A percentile compares a stretch with the other conserved stretches of the same genome.
phyloP scores from a whole-genome alignment of 352 stramenopile genomes.

The Pythium oligandrum region DNA sequence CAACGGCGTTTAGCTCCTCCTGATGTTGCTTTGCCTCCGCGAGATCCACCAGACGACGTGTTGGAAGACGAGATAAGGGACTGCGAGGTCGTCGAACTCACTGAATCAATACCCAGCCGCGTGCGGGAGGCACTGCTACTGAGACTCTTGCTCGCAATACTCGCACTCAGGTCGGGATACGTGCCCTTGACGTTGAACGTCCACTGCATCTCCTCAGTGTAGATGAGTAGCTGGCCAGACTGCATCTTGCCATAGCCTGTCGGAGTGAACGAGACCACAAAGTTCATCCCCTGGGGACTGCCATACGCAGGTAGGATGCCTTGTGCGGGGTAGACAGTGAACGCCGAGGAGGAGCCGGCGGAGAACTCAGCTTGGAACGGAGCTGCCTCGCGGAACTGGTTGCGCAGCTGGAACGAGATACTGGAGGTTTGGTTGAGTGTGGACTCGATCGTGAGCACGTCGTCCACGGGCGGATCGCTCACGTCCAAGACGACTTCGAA shows the following conservation, averaged over 20 bases:
- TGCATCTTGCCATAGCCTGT: constrained; percentile 91
- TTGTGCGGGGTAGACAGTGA: constrained; percentile 81
- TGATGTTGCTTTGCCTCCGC: no score
- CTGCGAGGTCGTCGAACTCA: not conserved
- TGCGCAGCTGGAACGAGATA: constrained; percentile 84
- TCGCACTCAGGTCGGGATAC: constrained; percentile 60
- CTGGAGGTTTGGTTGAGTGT: constrained; percentile 80
- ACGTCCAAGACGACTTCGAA: constrained; percentile 85
- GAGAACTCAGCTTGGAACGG: constrained; percentile 88
- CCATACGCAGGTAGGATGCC: constrained; percentile 76
- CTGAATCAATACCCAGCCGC: constrained; percentile 30
- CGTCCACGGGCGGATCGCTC: constrained; percentile 77
- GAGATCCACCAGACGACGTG: no score
- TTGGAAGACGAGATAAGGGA: no score
- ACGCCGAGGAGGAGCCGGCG: constrained; percentile 77
- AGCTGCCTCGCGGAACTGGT: constrained; percentile 74
- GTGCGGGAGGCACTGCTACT: constrained; percentile 43
- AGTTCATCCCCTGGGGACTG: constrained; percentile 58
- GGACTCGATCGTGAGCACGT: constrained; percentile 85
- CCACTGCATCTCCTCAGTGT: constrained; percentile 91
- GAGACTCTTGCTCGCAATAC: constrained; percentile 32
- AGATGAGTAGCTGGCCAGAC: constrained; percentile 81
- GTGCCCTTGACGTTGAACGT: constrained; percentile 89
- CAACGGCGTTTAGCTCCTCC: no score
- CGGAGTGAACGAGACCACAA: constrained; percentile 89